These are phyloP conservation scores for Hymenoscyphus repandus DNA, from an alignment of 2,329 filamentous ascomycete species.

Conservation along the genomic window DNA sequence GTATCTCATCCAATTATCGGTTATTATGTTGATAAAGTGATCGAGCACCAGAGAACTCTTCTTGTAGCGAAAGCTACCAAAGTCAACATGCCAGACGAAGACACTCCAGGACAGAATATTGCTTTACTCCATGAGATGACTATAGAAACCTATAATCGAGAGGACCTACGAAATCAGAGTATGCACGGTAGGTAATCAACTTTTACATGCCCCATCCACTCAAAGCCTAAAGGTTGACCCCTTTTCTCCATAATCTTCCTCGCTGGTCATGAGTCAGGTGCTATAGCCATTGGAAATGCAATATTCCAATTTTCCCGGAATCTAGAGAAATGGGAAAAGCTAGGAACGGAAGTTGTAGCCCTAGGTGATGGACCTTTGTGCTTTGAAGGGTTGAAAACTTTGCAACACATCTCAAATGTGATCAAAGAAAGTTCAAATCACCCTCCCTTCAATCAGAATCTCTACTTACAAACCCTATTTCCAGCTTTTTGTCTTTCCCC, in stretches of 20 bases:
- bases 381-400: slow-evolving; percentile 31
- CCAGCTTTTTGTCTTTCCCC: slow-evolving; percentile 45
- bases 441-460: neutral
- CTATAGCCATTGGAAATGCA: slow-evolving; percentile 7
- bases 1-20: slow-evolving; percentile 12
- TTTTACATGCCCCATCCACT: no score
- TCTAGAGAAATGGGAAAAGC: slow-evolving; percentile 5
- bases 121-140: slow-evolving; percentile 7
- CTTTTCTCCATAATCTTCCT: slow-evolving; percentile 19
- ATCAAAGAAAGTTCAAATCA: slow-evolving; percentile 9
- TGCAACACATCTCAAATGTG: neutral
- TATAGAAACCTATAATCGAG: slow-evolving; percentile 1
- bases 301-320: slow-evolving; percentile 8
- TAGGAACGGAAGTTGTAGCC: slow-evolving; percentile 2
- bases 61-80: neutral
- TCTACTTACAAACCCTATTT: neutral
- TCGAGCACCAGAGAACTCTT: neutral
- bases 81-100: slow-evolving; percentile 13
- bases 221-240: neutral
- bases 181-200: neutral
- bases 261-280: slow-evolving; percentile 26
- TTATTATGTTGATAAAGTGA: slow-evolving; percentile 15
- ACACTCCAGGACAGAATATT: neutral
- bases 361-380: slow-evolving; percentile 35
- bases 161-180: slow-evolving; percentile 1